These are phyloP conservation scores for Wickerhamomyces tratensis DNA, from an alignment of 805 yeast species.

Conservation along the genomic window DNA sequence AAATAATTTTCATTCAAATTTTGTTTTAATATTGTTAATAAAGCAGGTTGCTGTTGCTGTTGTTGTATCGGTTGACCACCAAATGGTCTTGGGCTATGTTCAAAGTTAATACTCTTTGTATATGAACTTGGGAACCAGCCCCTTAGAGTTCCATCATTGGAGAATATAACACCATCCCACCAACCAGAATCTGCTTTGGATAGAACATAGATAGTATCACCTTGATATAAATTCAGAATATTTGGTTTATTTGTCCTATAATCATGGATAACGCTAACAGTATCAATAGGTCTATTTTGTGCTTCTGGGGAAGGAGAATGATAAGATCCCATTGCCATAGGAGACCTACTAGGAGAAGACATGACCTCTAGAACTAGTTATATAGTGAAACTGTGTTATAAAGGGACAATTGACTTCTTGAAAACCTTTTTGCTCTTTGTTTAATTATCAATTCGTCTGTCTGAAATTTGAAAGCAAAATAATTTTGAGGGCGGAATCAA, in stretches of 20 bases:
- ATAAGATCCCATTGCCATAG: neutral
- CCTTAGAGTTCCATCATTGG: constrained; percentile 28
- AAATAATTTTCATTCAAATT: constrained; percentile 12
- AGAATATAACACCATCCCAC: constrained; percentile 71
- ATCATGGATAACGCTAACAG: constrained; percentile 49
- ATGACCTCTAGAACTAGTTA: too few species aligned
- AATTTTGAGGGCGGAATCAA: too few species aligned
- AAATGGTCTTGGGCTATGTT: neutral
- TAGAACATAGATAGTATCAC: constrained; percentile 66
- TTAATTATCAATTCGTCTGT: too few species aligned
- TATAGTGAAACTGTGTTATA: too few species aligned
- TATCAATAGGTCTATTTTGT: constrained; percentile 32
- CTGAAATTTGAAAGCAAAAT: too few species aligned
- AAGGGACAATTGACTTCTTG: too few species aligned
- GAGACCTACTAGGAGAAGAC: neutral
- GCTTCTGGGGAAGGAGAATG: neutral
- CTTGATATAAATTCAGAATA: constrained; percentile 44
- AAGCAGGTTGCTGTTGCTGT: constrained; percentile 19
- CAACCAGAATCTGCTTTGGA: constrained; percentile 57
- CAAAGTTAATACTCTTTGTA: constrained; percentile 28
- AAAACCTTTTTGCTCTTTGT: too few species aligned
- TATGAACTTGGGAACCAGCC: constrained; percentile 84
- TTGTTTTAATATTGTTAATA: constrained; percentile 11
- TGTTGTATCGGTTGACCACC: constrained; percentile 10
- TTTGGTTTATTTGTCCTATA: constrained; percentile 43